Percentiles rank a stretch among this genome's conserved stretches.
These are phyloP conservation scores for Nitzschia inconspicua DNA, from an alignment of 108 stramenopile genomes.

Conservation along the genomic window DNA sequence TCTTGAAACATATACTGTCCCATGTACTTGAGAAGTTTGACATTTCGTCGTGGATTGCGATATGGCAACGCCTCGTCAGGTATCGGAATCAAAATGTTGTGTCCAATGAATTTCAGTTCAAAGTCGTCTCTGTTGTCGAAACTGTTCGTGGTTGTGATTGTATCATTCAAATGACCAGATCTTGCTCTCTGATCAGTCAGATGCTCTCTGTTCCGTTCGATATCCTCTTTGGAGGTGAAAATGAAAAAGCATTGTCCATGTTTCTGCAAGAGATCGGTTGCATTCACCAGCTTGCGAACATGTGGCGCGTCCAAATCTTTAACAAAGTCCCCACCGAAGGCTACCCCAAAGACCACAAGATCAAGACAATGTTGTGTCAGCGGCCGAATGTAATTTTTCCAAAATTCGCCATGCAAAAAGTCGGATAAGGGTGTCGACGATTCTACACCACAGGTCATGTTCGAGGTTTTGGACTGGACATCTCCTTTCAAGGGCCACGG, in stretches of 20 bases:
- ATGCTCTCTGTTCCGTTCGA: not conserved
- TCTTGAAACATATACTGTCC: slow-evolving; percentile 12
- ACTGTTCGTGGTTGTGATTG: not conserved
- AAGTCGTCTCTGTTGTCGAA: not conserved
- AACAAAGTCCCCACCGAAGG: slow-evolving; percentile 10
- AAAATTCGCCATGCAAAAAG: slow-evolving; percentile 4
- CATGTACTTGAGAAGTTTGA: slow-evolving; percentile 5
- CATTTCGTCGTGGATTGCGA: slow-evolving; percentile 4
- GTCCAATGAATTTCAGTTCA: not conserved
- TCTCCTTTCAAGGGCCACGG: slow-evolving; percentile 7
- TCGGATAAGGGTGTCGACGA: not conserved
- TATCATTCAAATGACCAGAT: too few species aligned
- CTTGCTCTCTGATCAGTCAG: too few species aligned
- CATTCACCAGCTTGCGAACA: slow-evolving; percentile 1
- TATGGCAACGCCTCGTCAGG: not conserved
- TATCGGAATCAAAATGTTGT: slow-evolving; percentile 2
- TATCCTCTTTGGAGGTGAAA: slow-evolving; percentile 1
- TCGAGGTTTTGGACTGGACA: slow-evolving; percentile 5
- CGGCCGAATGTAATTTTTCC: not conserved
- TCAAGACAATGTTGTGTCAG: slow-evolving; percentile 1
- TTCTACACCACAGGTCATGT: not conserved
- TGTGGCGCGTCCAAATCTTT: slow-evolving; percentile 14
- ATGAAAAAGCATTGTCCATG: slow-evolving; percentile 13
- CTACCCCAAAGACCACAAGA: slow-evolving; percentile 7
- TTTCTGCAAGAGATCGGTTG: not conserved